These are phyloP conservation scores for Colletotrichum magnum DNA, from an alignment of 2,329 filamentous ascomycete species.

Conservation along the genomic window DNA sequence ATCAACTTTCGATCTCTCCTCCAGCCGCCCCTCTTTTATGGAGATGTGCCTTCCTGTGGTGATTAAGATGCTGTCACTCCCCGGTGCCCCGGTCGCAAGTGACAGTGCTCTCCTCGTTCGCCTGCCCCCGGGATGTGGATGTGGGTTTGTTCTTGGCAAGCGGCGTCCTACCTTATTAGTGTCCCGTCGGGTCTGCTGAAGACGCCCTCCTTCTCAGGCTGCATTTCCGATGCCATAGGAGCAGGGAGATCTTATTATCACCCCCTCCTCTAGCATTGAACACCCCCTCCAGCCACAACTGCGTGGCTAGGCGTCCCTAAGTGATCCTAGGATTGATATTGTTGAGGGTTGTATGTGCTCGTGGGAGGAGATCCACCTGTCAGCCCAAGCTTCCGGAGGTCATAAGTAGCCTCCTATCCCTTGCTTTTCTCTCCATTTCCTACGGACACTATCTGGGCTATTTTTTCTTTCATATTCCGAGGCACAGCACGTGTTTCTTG, in stretches of 20 bases:
- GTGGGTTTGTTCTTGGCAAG: constrained; percentile 20
- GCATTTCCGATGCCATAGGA: background rate
- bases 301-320: too few relatives aligned
- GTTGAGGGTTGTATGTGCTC: too few relatives aligned
- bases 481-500: background rate
- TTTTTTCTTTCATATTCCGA: background rate
- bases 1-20: constrained; percentile 11
- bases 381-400: constrained; percentile 11
- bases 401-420: constrained; percentile 26
- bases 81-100: background rate
- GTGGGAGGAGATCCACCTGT: constrained; percentile 14
- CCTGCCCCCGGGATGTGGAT: constrained; percentile 25
- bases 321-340: too few relatives aligned
- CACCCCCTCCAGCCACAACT: too few relatives aligned
- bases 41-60: constrained; percentile 4
- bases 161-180: constrained; percentile 1
- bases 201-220: constrained; percentile 19
- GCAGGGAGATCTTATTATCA: background rate
- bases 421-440: background rate
- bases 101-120: background rate
- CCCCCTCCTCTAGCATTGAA: too few relatives aligned
- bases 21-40: constrained; percentile 13
- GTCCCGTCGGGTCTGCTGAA: constrained; percentile 7
- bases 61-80: constrained; percentile 29
- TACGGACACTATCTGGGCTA: background rate